phyloP scores from a whole-genome alignment of 805 yeast genomes.

The Suhomyces kilbournensis region DNA sequence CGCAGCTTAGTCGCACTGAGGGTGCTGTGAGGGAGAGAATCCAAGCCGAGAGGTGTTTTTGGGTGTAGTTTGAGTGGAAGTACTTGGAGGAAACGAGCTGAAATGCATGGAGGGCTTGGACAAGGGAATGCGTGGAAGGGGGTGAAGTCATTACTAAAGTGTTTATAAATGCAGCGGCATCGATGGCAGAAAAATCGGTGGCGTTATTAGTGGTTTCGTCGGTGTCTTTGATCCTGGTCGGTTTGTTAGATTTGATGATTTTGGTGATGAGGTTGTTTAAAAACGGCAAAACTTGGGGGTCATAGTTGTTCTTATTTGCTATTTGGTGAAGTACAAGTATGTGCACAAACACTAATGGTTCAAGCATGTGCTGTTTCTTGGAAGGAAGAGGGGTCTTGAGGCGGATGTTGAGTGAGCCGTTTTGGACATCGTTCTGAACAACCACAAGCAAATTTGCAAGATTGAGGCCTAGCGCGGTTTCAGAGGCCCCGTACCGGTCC shows the following conservation, averaged over 20 bases:
- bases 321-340: slow-evolving; percentile 4
- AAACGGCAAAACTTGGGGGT: neutral
- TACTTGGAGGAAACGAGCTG: neutral
- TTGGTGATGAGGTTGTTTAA: neutral
- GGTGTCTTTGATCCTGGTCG: too few species aligned
- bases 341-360: slow-evolving; percentile 2
- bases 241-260: neutral
- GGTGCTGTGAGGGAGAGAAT: slow-evolving; percentile 30
- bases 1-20: slow-evolving; percentile 31
- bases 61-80: neutral
- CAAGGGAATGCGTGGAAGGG: neutral
- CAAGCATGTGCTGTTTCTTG: slow-evolving; percentile 5
- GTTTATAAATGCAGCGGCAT: neutral
- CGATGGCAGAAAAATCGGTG: neutral
- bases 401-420: neutral
- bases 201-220: too few species aligned
- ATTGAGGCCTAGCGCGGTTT: neutral
- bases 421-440: slow-evolving; percentile 3
- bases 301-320: neutral
- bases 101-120: neutral
- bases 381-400: slow-evolving; percentile 8
- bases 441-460: slow-evolving; percentile 6
- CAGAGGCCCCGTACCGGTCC: neutral
- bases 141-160: neutral
- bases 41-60: slow-evolving; percentile 19